Base-by-base conservation (phyloP, 2,329 filamentous ascomycete genomes). In the Neopestalotiopsis sp. region DNA sequence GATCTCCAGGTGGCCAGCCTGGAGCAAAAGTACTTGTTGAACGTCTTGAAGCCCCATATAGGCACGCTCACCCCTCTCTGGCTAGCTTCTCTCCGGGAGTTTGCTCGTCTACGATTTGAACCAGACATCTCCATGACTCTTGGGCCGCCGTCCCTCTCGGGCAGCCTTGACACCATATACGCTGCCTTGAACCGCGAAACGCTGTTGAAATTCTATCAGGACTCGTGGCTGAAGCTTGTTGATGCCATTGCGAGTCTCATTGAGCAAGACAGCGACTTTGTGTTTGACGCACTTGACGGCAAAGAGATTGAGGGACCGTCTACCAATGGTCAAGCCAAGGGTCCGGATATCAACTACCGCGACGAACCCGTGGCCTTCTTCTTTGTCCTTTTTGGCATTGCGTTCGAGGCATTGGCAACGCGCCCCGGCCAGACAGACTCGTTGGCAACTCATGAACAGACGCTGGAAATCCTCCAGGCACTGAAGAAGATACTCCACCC, bases 281-380 rank as follows among this genome's bases (percentile, higher is more conserved):
- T 99, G 3, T 99, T 99, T 77, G 95, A 98, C 80, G 96, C 96
- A 1, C 84, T 99, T 6, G 96, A 99, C 77, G 95, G 95, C 65
- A 97, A 96, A 77, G 88, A 89, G 74, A 82, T 82, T 0, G 83
- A 85, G 10, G 86, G 82, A 28, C 79, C 83, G 4, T 80, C 81
- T 10, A 75, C 80, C 32, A 87, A 86, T 69, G 85, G 84, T 2
- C 83, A 87, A 58, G 83, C 84, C 17, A 93, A 92, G 77, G 88
- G 86, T 3, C 86, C 91, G 63, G 93, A 95, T 72, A 98, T 99
- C 82, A 98, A 98, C 80, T 99, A 99, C 78, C 93, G 96, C 62
- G 95, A 98, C 76, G 96, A 99, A 78, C 96, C 96, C 0, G 94
- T 98, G 1, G 96, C 96, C 0, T 99, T 99, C 85, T 99, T 99